phyloP scores from a whole-genome alignment of 768 basidiomycete genomes.

The Pleurotus cornucopiae region DNA sequence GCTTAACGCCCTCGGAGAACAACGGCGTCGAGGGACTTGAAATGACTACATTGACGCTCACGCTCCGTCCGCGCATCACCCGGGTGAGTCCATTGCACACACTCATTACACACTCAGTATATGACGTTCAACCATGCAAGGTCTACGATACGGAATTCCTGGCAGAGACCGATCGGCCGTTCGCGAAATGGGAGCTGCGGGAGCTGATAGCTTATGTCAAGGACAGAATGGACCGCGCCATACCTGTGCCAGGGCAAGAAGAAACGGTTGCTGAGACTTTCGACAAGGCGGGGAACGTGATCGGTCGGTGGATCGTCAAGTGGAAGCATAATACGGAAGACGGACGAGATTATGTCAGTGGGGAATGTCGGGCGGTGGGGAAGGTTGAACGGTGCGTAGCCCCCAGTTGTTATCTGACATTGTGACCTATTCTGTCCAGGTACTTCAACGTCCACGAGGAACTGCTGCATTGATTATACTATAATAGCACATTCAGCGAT shows the following conservation, averaged over 20 bases:
- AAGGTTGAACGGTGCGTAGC: too few relatives aligned
- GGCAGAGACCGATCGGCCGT: conserved; percentile 59
- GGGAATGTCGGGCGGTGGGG: conserved; percentile 67
- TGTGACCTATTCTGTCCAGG: conserved; percentile 16
- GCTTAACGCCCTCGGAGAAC: conserved; percentile 39
- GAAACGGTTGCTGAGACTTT: conserved; percentile 81
- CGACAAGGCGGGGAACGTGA: conserved; percentile 49
- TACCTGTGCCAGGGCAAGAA: conserved; percentile 39
- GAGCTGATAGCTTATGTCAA: conserved; percentile 30
- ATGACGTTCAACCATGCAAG: conserved; percentile 18
- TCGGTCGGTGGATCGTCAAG: conserved; percentile 76
- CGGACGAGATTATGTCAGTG: conserved; percentile 52
- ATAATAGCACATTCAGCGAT: conserved; percentile 19
- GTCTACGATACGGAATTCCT: conserved; percentile 74
- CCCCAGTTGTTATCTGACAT: too few relatives aligned
- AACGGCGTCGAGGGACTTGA: conserved; percentile 54
- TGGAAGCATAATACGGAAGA: conserved; percentile 61
- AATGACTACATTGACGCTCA: conserved; percentile 63
- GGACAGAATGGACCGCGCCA: conserved; percentile 18
- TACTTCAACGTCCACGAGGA: conserved; percentile 48
- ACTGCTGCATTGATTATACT: conserved; percentile 21
- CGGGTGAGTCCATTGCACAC: conserved; percentile 33
- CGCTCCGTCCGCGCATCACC: conserved; percentile 58
- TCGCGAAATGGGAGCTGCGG: conserved; percentile 81
- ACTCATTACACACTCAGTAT: too few relatives aligned